These are phyloP conservation scores for Tricholoma furcatifolium DNA, from an alignment of 768 basidiomycete genomes.

Conservation along the genomic window DNA sequence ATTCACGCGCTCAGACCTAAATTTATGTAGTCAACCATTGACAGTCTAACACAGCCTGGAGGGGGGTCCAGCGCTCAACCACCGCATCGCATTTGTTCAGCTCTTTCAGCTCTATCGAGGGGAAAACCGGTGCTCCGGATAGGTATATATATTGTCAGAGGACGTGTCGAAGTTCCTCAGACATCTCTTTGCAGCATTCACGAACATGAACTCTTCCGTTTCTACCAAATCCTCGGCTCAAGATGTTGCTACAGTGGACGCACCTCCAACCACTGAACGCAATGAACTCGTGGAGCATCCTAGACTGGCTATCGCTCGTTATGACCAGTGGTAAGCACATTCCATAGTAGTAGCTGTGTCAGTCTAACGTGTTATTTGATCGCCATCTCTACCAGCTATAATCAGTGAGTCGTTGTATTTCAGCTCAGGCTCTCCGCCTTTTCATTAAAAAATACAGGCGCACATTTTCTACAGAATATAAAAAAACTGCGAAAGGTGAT, in stretches of 20 bases:
- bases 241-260: not conserved
- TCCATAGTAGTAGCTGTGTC: not conserved
- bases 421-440: not conserved
- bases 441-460: not conserved
- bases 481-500: not conserved
- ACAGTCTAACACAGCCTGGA: too few species aligned
- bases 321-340: not conserved
- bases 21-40: too few species aligned
- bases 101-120: too few species aligned
- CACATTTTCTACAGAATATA: not conserved
- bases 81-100: too few species aligned
- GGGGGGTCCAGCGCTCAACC: too few species aligned
- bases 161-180: too few species aligned
- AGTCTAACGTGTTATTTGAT: too few species aligned
- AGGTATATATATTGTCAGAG: too few species aligned
- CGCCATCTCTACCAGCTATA: not conserved
- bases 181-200: too few species aligned
- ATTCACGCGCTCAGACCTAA: too few species aligned
- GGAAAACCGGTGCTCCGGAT: not conserved
- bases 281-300: not conserved
- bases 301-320: not conserved
- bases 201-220: not conserved
- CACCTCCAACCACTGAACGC: not conserved
- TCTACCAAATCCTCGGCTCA: not conserved
- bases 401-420: not conserved